Evolutionary conservation across 352 stramenopile species (phyloP).

Genomic region (Globisporangium sylvaticum): DNA sequence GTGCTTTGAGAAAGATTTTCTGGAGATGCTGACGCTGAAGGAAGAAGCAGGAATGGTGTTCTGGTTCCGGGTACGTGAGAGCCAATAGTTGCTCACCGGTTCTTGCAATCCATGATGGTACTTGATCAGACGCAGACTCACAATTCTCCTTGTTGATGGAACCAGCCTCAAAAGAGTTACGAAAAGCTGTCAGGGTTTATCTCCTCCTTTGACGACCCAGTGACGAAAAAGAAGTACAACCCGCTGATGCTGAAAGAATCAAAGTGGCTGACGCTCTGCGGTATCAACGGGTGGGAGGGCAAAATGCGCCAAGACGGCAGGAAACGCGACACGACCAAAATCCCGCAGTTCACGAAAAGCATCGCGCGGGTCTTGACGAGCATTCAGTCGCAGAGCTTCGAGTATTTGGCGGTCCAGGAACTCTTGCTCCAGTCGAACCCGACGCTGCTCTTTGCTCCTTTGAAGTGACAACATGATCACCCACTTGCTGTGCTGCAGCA

Average conservation of each 20-base stretch:
- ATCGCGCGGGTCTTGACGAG: conserved; percentile 52
- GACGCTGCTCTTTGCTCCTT: conserved; percentile 55
- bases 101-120: too few species aligned
- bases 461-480: conserved; percentile 16
- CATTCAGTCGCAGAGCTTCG: conserved; percentile 60
- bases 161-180: conserved; percentile 56
- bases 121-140: too few species aligned
- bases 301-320: conserved; percentile 52
- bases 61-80: conserved; percentile 59
- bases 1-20: conserved; percentile 69
- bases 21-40: conserved; percentile 71
- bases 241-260: conserved; percentile 56
- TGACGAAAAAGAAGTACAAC: conserved; percentile 37
- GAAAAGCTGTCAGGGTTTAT: conserved; percentile 64
- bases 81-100: too few species aligned
- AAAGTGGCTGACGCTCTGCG: conserved; percentile 63
- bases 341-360: conserved; percentile 58
- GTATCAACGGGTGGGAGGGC: conserved; percentile 67
- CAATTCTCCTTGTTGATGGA: not conserved
- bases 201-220: conserved; percentile 42
- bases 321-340: conserved; percentile 31
- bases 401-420: conserved; percentile 67
- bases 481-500: too few species aligned
- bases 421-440: conserved; percentile 65
- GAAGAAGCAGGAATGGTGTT: conserved; percentile 68